Percentiles rank a stretch among this genome's conserved stretches.
phyloP scores from a whole-genome alignment of 768 basidiomycete genomes.

The Lentinula boryana region DNA sequence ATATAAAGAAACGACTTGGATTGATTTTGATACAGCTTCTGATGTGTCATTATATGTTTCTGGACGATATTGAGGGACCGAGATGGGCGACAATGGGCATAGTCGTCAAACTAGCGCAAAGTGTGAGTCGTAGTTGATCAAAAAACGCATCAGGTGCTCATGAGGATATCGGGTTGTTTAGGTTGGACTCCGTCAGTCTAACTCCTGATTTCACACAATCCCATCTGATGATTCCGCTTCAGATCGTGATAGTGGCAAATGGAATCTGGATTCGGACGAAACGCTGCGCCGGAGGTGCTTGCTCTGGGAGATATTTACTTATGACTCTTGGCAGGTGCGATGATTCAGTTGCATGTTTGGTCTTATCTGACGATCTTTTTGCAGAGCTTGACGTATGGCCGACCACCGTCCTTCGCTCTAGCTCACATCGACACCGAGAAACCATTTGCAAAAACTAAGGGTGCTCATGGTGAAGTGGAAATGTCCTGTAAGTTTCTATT shows the following conservation, averaged over 20 bases:
- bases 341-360: not conserved
- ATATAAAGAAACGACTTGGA: not conserved
- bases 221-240: conserved; percentile 8
- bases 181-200: conserved; percentile 62
- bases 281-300: conserved; percentile 53
- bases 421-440: conserved; percentile 52
- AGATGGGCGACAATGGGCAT: conserved; percentile 70
- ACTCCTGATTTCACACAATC: conserved; percentile 6
- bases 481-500: conserved; percentile 48
- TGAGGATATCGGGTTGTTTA: conserved; percentile 17
- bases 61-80: conserved; percentile 44
- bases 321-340: conserved; percentile 66
- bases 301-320: conserved; percentile 61
- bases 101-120: conserved; percentile 63
- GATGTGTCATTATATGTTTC: conserved; percentile 44
- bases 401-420: conserved; percentile 59
- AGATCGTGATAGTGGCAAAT: conserved; percentile 68
- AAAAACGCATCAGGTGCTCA: not conserved
- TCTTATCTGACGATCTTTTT: not conserved
- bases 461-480: conserved; percentile 45
- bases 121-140: conserved; percentile 32
- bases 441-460: conserved; percentile 39
- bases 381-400: conserved; percentile 66
- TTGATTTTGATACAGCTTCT: conserved; percentile 36
- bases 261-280: conserved; percentile 52